These are phyloP conservation scores for Colletotrichum destructivum DNA, from an alignment of 2,329 filamentous ascomycete species.

Conservation along the genomic window DNA sequence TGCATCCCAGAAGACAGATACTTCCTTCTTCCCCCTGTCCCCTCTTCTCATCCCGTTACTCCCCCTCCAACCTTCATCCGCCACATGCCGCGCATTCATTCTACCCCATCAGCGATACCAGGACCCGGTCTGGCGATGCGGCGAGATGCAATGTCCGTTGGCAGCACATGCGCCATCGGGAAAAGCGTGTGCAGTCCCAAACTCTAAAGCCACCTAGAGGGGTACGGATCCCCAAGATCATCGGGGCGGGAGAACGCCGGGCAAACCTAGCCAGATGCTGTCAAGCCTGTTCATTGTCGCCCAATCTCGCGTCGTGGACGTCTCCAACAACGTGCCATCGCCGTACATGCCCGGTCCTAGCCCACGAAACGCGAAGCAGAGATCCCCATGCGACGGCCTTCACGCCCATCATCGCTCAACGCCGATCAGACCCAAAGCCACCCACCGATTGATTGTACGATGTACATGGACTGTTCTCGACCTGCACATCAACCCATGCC, in stretches of 20 bases:
- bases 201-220: constrained; percentile 7
- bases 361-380: background rate
- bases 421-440: constrained; percentile 40
- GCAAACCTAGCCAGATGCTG: background rate
- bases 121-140: constrained; percentile 25
- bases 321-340: constrained; percentile 32
- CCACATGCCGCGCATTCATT: constrained; percentile 3
- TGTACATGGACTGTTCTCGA: constrained; percentile 6
- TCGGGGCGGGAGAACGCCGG: background rate
- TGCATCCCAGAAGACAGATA: background rate
- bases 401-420: constrained; percentile 16
- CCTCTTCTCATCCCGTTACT: background rate
- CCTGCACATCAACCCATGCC: background rate
- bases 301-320: background rate
- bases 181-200: background rate
- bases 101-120: constrained; percentile 15
- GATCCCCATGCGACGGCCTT: background rate
- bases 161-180: background rate
- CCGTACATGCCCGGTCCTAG: background rate
- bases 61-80: background rate
- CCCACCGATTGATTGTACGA: constrained; percentile 14
- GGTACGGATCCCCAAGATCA: background rate
- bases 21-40: no score
- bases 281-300: background rate
- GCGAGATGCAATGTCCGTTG: background rate